phyloP scores from a whole-genome alignment of 257 asterid species.

The Nicotiana otophora region DNA sequence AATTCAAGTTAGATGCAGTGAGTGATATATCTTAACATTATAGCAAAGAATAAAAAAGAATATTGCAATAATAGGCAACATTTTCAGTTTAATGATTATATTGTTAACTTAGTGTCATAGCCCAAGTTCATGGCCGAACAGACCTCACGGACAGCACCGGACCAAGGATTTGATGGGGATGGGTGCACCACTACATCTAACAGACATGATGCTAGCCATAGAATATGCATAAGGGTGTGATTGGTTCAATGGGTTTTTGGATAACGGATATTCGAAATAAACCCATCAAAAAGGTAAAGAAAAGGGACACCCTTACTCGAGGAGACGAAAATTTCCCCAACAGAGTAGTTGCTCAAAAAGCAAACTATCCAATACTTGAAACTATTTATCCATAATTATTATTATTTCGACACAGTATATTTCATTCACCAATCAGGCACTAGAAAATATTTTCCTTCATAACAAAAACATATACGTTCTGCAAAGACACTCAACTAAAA shows the following conservation, averaged over 20 bases:
- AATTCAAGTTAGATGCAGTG: slow-evolving; percentile 12
- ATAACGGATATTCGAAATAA: no score
- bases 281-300: no score
- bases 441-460: not conserved
- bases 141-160: no score
- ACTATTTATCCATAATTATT: not conserved
- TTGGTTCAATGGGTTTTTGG: no score
- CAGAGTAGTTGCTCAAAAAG: not conserved
- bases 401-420: not conserved
- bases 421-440: not conserved
- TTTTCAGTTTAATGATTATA: not conserved
- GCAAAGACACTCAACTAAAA: not conserved
- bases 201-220: no score
- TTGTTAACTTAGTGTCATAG: not conserved
- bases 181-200: no score
- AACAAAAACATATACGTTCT: not conserved
- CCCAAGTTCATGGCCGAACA: no score
- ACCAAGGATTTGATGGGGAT: no score
- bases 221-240: no score
- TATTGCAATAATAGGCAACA: not conserved
- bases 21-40: slow-evolving; percentile 8
- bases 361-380: not conserved
- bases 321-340: no score
- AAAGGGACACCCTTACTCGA: no score
- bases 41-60: not conserved